A percentile compares a stretch with the other conserved stretches of the same genome.
Conservation (phyloP, 345 rosid genomes). For the Dovyalis caffra region DNA sequence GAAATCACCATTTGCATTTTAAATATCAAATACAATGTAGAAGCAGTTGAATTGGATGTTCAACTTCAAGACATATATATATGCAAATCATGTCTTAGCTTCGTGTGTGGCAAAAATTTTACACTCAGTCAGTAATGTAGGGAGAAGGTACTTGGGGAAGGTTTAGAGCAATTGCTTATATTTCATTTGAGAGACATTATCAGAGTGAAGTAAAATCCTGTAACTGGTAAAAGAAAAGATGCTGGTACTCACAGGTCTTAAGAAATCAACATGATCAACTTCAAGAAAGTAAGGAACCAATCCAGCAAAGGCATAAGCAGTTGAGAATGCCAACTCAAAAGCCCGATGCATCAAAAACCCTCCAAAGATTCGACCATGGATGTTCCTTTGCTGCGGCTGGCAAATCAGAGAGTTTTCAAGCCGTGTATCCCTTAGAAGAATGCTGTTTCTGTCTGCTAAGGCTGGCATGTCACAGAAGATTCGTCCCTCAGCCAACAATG, state of each 20-base stretch:
- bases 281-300: slow-evolving; percentile 72
- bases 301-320: slow-evolving; percentile 85
- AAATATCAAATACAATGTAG: not conserved
- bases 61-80: not conserved
- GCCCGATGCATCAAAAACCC: slow-evolving; percentile 83
- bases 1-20: not conserved
- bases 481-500: slow-evolving; percentile 68
- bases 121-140: not conserved
- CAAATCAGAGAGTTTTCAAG: slow-evolving; percentile 71
- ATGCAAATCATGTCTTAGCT: not conserved
- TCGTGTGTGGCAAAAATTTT: not conserved
- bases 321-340: slow-evolving; percentile 83
- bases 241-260: slow-evolving; percentile 63
- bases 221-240: slow-evolving; percentile 6
- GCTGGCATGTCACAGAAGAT: slow-evolving; percentile 81
- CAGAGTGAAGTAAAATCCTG: not conserved
- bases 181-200: not conserved
- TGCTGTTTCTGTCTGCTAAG: slow-evolving; percentile 80
- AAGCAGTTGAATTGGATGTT: not conserved
- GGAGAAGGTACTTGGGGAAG: not conserved
- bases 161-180: not conserved
- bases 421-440: slow-evolving; percentile 67
- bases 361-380: slow-evolving; percentile 79
- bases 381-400: slow-evolving; percentile 85
- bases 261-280: slow-evolving; percentile 88